Conservation (phyloP, 164 flowering plant species). For the Vitis rotundifolia region DNA sequence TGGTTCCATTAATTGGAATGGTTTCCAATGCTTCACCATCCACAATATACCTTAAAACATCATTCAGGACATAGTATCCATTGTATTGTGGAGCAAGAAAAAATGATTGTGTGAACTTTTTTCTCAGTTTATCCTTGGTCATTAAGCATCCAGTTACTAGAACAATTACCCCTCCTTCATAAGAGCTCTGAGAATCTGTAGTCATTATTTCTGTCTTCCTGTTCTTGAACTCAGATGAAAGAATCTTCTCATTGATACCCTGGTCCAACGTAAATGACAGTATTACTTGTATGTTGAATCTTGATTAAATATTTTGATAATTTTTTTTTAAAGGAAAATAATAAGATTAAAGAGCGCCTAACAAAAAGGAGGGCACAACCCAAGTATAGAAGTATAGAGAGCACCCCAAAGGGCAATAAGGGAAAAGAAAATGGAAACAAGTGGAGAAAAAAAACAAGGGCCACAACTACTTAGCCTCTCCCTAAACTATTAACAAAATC, state of each 20-base stretch:
- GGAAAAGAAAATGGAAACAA: too few species aligned
- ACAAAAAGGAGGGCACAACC: too few species aligned
- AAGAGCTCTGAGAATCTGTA: conserved; percentile 79
- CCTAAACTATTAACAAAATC: too few species aligned
- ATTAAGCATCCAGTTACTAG: conserved; percentile 75
- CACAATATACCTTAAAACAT: conserved; percentile 66
- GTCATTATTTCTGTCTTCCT: conserved; percentile 69
- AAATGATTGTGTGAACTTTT: conserved; percentile 70
- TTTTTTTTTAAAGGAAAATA: too few species aligned
- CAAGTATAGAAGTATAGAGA: too few species aligned
- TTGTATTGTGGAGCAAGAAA: conserved; percentile 85
- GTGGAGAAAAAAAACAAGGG: too few species aligned
- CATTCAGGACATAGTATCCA: conserved; percentile 77
- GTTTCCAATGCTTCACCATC: conserved; percentile 32
- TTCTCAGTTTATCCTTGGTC: conserved; percentile 53
- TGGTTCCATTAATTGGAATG: conserved; percentile 22
- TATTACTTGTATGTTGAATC: conserved; percentile 32
- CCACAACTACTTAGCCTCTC: too few species aligned
- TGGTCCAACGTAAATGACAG: conserved; percentile 20
- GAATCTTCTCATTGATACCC: conserved; percentile 75
- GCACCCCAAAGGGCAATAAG: too few species aligned
- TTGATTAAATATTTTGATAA: too few species aligned
- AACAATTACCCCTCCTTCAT: conserved; percentile 61
- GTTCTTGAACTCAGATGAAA: conserved; percentile 60
- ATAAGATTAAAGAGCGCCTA: too few species aligned